Evolutionary conservation across 805 yeast species (phyloP), one percentile per base, ranked within the genome.

Genomic region (Kazachstania viticola): DNA sequence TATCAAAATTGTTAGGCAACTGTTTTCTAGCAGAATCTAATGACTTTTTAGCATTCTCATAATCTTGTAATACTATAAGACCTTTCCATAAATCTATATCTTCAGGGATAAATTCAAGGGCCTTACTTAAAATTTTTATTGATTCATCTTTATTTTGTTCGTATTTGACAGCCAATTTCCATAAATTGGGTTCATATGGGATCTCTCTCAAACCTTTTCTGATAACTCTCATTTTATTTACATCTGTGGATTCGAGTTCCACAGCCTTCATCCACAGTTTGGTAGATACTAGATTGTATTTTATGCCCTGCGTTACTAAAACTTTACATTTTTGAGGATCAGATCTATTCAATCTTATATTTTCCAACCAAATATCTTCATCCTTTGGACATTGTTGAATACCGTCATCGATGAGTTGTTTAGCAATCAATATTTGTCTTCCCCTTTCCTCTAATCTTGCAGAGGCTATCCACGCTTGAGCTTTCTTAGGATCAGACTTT

Each of bases 391-490:
- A 73, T 27, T 61, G 60, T 4, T 59, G 61, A 46, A 95, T 80
- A 2, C 94, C 98, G 48, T 81, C 73, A n/a, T 62, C 63, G 5
- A 85, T 76, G 12, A 80, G 38, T 15, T 56, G 56, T 32, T 69
- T 67, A 0, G 97, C 95, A 11, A 54, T 54, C 4, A 57, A 57
- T 33, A 62, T 61, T 31, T 73, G 74, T 27, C 65, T 65, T 1
- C 76, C 78, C 28, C 66, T 68, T 41, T 72, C 79, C 48, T 88
- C 97, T 8, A 84, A 50, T 29, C 83, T 58, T 0, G 95, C 93
- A 29, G 84, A 71, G 0, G 93, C 83, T 15, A 88, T 79, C 94
- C 95, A 88, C 4, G 79, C 81, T 29, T 71, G 70, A 0, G 94
- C 70, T 36, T 75, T 77, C 26, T 59, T 55, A 0, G 96, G 95